A percentile compares a stretch with the other conserved stretches of the same genome.
Conservation (phyloP, 768 basidiomycete genomes). For the Xerocomus brunneocitrinus region DNA sequence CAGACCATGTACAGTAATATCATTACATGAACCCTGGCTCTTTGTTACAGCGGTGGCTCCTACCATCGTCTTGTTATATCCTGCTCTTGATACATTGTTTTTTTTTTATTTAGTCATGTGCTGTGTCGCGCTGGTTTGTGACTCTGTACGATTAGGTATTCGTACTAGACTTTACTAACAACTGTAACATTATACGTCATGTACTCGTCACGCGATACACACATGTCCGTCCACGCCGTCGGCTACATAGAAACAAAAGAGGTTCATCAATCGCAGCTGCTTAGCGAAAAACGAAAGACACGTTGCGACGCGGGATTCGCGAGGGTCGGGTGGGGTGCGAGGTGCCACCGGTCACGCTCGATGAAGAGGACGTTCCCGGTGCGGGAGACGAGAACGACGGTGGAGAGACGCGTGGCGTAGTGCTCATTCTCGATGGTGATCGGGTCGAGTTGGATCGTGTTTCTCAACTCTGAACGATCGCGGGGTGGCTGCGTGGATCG, state of each 20-base stretch:
- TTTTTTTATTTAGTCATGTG: conserved; percentile 20
- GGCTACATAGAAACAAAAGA: conserved; percentile 20
- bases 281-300: conserved; percentile 45
- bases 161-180: conserved; percentile 26
- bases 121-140: conserved; percentile 30
- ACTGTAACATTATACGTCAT: conserved; percentile 32
- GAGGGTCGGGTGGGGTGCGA: conserved; percentile 32
- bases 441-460: conserved; percentile 63
- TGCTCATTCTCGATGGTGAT: conserved; percentile 24
- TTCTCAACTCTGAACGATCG: conserved; percentile 50
- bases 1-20: conserved; percentile 55
- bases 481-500: conserved; percentile 37
- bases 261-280: conserved; percentile 11
- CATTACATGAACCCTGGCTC: conserved; percentile 39
- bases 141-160: conserved; percentile 25
- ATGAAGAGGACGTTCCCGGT: conserved; percentile 60
- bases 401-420: conserved; percentile 73
- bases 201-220: conserved; percentile 23
- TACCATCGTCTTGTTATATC: conserved; percentile 3
- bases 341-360: conserved; percentile 66
- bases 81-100: conserved; percentile 4
- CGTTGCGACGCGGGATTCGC: conserved; percentile 44
- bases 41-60: no score
- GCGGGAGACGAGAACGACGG: conserved; percentile 60
- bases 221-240: conserved; percentile 3